Conservation (phyloP, 2,329 filamentous ascomycete species). For the Elsinoe arachidis region DNA sequence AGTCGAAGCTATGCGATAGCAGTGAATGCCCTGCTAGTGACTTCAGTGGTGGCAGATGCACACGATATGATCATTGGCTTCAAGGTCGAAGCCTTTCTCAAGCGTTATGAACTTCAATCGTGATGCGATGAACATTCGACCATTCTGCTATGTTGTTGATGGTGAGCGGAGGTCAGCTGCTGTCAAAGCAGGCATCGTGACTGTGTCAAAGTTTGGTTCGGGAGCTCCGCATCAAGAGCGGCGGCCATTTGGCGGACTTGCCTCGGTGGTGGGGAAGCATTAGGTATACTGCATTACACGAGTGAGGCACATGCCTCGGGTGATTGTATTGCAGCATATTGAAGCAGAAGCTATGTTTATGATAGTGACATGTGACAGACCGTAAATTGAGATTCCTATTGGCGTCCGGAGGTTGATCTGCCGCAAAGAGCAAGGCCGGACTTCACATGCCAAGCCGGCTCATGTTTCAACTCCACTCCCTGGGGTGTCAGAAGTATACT, state of each 20-base stretch:
- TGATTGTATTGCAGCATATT: too few relatives aligned
- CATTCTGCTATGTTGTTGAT: too few relatives aligned
- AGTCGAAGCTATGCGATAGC: too few relatives aligned
- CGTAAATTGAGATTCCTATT: neutral
- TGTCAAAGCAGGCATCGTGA: neutral
- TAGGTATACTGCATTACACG: neutral
- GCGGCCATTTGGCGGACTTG: neutral
- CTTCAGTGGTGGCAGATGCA: too few relatives aligned
- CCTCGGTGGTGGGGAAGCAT: neutral
- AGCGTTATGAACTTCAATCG: too few relatives aligned
- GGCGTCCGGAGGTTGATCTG: neutral
- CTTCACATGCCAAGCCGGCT: constrained; percentile 1
- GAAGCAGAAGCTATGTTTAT: too few relatives aligned
- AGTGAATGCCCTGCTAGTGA: too few relatives aligned
- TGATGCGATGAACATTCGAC: too few relatives aligned
- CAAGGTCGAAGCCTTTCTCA: too few relatives aligned
- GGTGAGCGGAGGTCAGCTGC: too few relatives aligned
- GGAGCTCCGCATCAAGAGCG: neutral
- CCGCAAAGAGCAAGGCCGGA: neutral
- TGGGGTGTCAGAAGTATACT: neutral
- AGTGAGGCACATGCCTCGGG: neutral
- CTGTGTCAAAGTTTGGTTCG: neutral
- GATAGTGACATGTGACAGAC: neutral
- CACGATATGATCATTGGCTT: too few relatives aligned
- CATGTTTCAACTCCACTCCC: neutral